Evolutionary conservation across 345 rosid species (phyloP), one percentile per base, ranked within the genome.

Genomic region (Noccaea caerulescens): DNA sequence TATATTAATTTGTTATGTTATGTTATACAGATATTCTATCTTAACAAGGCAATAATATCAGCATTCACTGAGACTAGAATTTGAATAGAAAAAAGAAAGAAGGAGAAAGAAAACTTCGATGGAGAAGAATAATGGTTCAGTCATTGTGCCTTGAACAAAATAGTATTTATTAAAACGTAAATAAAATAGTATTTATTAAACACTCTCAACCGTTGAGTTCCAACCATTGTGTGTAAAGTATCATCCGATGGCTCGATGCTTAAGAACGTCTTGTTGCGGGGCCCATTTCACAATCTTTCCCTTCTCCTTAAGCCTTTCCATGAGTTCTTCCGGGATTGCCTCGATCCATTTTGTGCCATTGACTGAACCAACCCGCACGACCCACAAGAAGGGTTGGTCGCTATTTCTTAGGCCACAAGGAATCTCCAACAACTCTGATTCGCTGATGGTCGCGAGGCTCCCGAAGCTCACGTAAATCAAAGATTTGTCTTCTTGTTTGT

Each of bases 341-440:
- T 46, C 71, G 10, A 32, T 58, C 46, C 70, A 44, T 10, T 33
- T 16, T 4, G 39, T 20, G 10, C 38, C 81, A 1, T 18, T 34
- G 1, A 69, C 69, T 0, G 51, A 67, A 20, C 38, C 65, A 0
- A 41, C 60, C 36, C 88, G 66, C 6, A 80, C 47, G 5, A 81
- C 91, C 86, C 85, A 82, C 67, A 86, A 66, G 53, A 88, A 86
- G 10, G 81, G 67, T 30, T 77, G 74, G 10, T 71, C 55, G 10
- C 84, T 81, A 43, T 72, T 69, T 32, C 66, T 79, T 45, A 86
- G 67, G 0, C 87, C 86, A 59, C 75, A 73, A 78, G 85, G 81
- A 20, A 86, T 11, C 82, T 86, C 89, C 0, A 45, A 1, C 1
- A 81, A 64, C 47, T 88, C 84, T 36, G 81, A 25, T 12, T 30